These are phyloP conservation scores for Dactylonectria macrodidyma DNA, from an alignment of 2,329 filamentous ascomycete genomes.

Conservation along the genomic window DNA sequence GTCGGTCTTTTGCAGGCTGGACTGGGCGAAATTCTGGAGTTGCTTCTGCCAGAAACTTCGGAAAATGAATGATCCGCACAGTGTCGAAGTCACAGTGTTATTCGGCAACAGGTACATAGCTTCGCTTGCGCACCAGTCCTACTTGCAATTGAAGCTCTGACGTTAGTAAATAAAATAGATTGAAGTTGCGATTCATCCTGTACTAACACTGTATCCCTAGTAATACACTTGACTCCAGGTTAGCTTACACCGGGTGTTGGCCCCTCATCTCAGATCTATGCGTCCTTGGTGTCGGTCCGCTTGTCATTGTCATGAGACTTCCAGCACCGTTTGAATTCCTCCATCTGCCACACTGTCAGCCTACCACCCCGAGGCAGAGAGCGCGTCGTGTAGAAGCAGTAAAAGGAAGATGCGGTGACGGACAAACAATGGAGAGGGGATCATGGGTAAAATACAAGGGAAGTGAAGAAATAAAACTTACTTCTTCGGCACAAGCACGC, in stretches of 20 bases:
- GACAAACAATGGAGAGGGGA: not conserved
- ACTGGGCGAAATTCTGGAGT: not conserved
- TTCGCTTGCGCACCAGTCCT: not conserved
- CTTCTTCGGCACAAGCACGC: constrained; percentile 89
- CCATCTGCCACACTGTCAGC: constrained; percentile 75
- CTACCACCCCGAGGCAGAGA: not conserved
- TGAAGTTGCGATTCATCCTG: constrained; percentile 8
- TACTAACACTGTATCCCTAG: not conserved
- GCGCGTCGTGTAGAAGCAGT: not conserved
- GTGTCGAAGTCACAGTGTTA: not conserved
- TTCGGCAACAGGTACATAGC: not conserved
- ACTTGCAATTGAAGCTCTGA: not conserved
- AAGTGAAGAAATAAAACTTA: constrained; percentile 62
- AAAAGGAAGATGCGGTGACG: too few species aligned
- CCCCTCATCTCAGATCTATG: constrained; percentile 45
- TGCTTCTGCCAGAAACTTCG: not conserved
- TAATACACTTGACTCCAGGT: not conserved
- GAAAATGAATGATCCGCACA: constrained; percentile 2
- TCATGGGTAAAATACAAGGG: too few species aligned
- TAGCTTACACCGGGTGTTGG: not conserved
- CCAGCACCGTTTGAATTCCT: constrained; percentile 91
- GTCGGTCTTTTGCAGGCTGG: constrained; percentile 9
- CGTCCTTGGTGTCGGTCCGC: constrained; percentile 84
- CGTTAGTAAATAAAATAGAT: not conserved
- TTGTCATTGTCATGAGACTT: constrained; percentile 89